Conservation (phyloP, 1,284 basidiomycete species). For the Cronartium quercuum region DNA sequence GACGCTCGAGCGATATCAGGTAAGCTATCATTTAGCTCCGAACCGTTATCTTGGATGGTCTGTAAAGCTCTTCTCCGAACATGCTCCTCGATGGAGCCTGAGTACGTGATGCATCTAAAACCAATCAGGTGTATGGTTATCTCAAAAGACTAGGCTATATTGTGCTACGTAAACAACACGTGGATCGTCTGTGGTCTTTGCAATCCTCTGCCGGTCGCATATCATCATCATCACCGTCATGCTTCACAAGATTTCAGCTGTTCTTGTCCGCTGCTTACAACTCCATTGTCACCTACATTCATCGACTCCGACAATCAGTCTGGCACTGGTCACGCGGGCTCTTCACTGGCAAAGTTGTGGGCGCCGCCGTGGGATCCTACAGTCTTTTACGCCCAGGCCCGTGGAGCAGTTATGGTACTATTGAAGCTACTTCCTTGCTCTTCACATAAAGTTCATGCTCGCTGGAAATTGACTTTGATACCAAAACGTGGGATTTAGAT, state of each 20-base stretch:
- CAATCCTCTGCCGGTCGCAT: background rate
- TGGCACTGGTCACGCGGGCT: background rate
- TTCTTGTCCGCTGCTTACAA: background rate
- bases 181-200: slow-evolving; percentile 20
- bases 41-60: background rate
- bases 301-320: background rate
- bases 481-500: slow-evolving; percentile 1
- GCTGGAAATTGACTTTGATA: background rate
- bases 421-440: background rate
- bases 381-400: slow-evolving; percentile 7
- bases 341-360: background rate
- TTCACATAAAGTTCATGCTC: background rate
- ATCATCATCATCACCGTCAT: background rate
- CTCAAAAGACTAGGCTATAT: slow-evolving; percentile 37
- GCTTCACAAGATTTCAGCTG: background rate
- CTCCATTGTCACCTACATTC: background rate
- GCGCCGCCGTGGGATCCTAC: background rate
- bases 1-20: slow-evolving; percentile 36
- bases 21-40: background rate
- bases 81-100: too few relatives aligned
- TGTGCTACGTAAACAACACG: slow-evolving; percentile 36
- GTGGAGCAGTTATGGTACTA: slow-evolving; percentile 26
- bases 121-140: slow-evolving; percentile 34
- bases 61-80: background rate
- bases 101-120: background rate